A percentile compares a stretch with the other conserved stretches of the same genome.
Conservation (phyloP, 495 filamentous ascomycete species). For the Aspergillus affinis region DNA sequence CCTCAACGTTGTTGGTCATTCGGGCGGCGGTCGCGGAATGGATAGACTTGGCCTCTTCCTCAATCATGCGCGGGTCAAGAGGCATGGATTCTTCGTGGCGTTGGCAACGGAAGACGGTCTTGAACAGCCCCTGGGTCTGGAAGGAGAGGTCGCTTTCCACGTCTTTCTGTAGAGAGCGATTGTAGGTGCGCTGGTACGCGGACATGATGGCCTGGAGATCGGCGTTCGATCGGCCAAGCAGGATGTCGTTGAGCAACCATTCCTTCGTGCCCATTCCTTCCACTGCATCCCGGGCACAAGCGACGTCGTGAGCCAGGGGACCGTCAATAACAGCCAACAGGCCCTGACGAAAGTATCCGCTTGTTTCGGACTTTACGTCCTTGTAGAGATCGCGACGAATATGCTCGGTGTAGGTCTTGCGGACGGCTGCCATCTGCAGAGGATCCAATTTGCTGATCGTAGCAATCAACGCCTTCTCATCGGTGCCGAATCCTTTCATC, state of each 20-base stretch:
- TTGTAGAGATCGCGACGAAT: conserved; percentile 66
- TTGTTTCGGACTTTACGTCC: conserved; percentile 74
- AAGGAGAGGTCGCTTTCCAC: conserved; percentile 76
- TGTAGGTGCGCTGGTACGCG: conserved; percentile 66
- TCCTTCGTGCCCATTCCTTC: conserved; percentile 84
- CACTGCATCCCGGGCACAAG: conserved; percentile 64
- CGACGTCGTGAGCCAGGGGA: conserved; percentile 69
- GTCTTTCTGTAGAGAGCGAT: conserved; percentile 59
- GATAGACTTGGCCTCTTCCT: conserved; percentile 68
- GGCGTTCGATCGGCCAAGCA: conserved; percentile 79
- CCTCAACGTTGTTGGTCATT: conserved; percentile 69
- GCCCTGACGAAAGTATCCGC: conserved; percentile 66
- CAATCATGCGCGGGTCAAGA: conserved; percentile 64
- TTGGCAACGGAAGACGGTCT: conserved; percentile 67
- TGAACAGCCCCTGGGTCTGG: conserved; percentile 81
- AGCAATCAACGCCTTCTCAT: conserved; percentile 71
- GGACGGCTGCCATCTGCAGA: conserved; percentile 67
- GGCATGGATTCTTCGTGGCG: conserved; percentile 75
- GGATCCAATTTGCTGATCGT: conserved; percentile 68
- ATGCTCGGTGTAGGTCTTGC: conserved; percentile 59
- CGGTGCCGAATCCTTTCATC: conserved; percentile 91
- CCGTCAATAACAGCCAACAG: conserved; percentile 74
- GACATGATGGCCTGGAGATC: conserved; percentile 80
- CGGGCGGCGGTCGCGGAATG: conserved; percentile 71
- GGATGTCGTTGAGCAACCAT: conserved; percentile 76